Base-by-base conservation (phyloP, 1,139 yeast species). In the Geotrichum australiense region DNA sequence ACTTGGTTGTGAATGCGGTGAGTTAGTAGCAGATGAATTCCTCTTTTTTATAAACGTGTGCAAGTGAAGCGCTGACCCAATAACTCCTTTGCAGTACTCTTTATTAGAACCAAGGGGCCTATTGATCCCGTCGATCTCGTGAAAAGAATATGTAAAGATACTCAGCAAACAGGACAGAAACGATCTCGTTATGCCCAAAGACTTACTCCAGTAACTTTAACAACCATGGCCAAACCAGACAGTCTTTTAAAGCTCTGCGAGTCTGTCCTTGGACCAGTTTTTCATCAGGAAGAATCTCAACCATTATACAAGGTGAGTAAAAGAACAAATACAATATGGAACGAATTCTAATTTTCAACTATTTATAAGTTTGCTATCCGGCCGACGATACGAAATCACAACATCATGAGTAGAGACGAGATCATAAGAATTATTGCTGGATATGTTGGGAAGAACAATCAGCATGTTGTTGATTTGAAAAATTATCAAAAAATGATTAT, bases 391-490 rank as follows among this genome's bases (percentile, higher is more conserved):
- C 68, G 98, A 51, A 84, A 86, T 60, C 89, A 86, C 66, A 82
- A 76, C 54, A 73, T 80, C 1, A 59, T 89, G 31, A 76, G 74
- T 18, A 74, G 87, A 49, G 80, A 73, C 47, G 83, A 74, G 12
- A 75, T 89, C 42, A 86, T 85, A 46, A 73, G 71, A 36, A 69
- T 76, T 8, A 73, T 87, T 10, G 96, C 96, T 1, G 76, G 73
- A 35, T 62, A 73, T 35, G 87, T 86, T 0, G 89, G 91, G 1
- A 68, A 71, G 41, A 79, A 78, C 6, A 74, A 78, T 51, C 80
- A 79, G 1, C 95, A 86, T 57, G 65, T 67, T 25, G 95, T 91
- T 8, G 94, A 87, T 57, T 70, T 91, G 60, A 85, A 86, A 53
- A 66, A 78, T 15, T 86, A 78, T 56, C 94, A 87, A 46, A 80